Percentiles rank a stretch among this genome's conserved stretches.
These are phyloP conservation scores for Globisporangium nodosum DNA, from an alignment of 352 stramenopile genomes.

Conservation along the genomic window DNA sequence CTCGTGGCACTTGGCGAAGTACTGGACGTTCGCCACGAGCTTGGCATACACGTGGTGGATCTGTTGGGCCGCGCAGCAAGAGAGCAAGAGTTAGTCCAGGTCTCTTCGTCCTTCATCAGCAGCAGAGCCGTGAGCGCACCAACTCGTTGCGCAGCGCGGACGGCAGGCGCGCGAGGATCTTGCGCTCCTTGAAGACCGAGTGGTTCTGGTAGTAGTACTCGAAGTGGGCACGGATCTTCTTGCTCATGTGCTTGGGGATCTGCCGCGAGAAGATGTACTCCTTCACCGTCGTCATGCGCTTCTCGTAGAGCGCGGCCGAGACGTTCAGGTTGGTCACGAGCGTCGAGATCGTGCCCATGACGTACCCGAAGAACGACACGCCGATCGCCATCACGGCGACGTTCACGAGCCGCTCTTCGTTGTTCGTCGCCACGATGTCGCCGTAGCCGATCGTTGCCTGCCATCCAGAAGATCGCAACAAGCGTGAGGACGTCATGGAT, in stretches of 20 bases:
- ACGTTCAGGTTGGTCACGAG: conserved; percentile 82
- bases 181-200: conserved; percentile 75
- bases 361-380: conserved; percentile 83
- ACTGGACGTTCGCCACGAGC: conserved; percentile 61
- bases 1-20: conserved; percentile 72
- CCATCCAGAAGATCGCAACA: not conserved
- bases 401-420: conserved; percentile 61
- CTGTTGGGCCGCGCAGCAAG: conserved; percentile 13
- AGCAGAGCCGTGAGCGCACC: conserved; percentile 16
- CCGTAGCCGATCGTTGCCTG: conserved; percentile 78
- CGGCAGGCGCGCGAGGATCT: conserved; percentile 60
- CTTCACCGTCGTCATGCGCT: conserved; percentile 79
- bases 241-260: conserved; percentile 70
- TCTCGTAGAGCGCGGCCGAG: conserved; percentile 58
- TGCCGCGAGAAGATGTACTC: conserved; percentile 80
- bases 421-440: conserved; percentile 69
- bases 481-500: not conserved
- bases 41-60: conserved; percentile 75
- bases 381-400: conserved; percentile 78
- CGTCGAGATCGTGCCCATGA: conserved; percentile 78
- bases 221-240: conserved; percentile 73
- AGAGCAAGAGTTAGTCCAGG: not conserved
- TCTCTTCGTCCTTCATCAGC: not conserved
- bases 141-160: conserved; percentile 79
- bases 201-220: conserved; percentile 85